A percentile compares a stretch with the other conserved stretches of the same genome.
phyloP scores from a whole-genome alignment of 192 early-diverging fungal species.

The Dispira parvispora region DNA sequence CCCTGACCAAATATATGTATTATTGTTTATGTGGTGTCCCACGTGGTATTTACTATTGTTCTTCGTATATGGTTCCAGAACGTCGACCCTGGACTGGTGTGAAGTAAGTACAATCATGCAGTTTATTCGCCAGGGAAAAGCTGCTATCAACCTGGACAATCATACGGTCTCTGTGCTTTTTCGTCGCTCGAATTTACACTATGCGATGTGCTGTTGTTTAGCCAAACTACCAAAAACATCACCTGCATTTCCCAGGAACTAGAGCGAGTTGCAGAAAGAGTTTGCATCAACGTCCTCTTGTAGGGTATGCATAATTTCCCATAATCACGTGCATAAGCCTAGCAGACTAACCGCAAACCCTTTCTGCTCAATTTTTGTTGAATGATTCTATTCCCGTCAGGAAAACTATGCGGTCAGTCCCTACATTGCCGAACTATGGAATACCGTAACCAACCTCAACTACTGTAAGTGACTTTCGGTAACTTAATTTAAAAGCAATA shows the following conservation, averaged over 20 bases:
- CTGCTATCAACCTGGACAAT: too few relatives aligned
- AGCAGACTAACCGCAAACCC: not conserved
- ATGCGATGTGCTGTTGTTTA: too few relatives aligned
- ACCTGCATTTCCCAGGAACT: not conserved
- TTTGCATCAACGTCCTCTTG: not conserved
- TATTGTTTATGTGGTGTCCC: not conserved
- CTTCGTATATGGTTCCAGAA: not conserved
- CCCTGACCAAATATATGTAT: not conserved
- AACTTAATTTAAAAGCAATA: not conserved
- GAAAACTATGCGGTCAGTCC: slow-evolving; percentile 47
- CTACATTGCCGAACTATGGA: slow-evolving; percentile 60
- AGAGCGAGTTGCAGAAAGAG: not conserved
- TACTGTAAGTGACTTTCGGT: slow-evolving; percentile 18
- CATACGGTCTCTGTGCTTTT: too few relatives aligned
- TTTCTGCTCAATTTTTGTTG: not conserved
- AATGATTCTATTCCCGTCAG: slow-evolving; percentile 14
- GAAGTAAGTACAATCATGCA: too few relatives aligned
- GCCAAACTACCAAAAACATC: not conserved
- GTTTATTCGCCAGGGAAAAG: too few relatives aligned
- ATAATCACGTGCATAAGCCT: not conserved
- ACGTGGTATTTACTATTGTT: not conserved
- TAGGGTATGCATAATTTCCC: not conserved
- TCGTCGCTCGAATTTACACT: too few relatives aligned
- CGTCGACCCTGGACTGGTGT: not conserved
- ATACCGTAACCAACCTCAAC: slow-evolving; percentile 42